Percentiles rank a stretch among this genome's conserved stretches.
Evolutionary conservation across 2,329 filamentous ascomycete genomes (phyloP).

Genomic region (Hypoxylon sp.): DNA sequence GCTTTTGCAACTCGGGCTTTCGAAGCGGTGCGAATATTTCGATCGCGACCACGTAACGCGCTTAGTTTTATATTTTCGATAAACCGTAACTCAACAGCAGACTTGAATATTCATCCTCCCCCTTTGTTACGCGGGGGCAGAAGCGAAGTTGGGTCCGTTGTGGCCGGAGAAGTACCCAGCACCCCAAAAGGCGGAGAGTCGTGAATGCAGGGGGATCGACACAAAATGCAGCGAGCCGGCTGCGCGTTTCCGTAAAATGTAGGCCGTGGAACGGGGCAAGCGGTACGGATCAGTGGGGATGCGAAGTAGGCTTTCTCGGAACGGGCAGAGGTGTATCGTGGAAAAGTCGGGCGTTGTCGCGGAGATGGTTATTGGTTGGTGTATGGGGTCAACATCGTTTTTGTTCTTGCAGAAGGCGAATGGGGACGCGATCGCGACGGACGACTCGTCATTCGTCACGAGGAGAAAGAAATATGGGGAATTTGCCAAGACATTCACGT

Average conservation of each 20-base stretch:
- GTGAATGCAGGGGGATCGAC: slow-evolving; percentile 19
- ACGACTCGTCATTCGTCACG: slow-evolving; percentile 28
- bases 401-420: slow-evolving; percentile 17
- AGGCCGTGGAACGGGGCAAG: neutral
- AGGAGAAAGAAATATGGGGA: slow-evolving; percentile 24
- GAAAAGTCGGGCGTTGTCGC: slow-evolving; percentile 36
- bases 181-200: slow-evolving; percentile 23
- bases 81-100: slow-evolving; percentile 16
- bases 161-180: slow-evolving; percentile 21
- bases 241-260: slow-evolving; percentile 26
- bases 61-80: slow-evolving; percentile 22
- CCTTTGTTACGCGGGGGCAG: slow-evolving; percentile 30
- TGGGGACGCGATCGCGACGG: slow-evolving; percentile 41
- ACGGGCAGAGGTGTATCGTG: slow-evolving; percentile 16
- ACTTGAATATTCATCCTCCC: slow-evolving; percentile 30
- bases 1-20: slow-evolving; percentile 20
- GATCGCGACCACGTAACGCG: slow-evolving; percentile 27
- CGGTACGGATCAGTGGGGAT: slow-evolving; percentile 16
- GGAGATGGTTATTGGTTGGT: slow-evolving; percentile 34
- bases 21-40: slow-evolving; percentile 17
- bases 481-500: slow-evolving; percentile 38
- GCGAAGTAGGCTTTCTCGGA: slow-evolving; percentile 15
- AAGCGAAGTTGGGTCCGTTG: slow-evolving; percentile 15
- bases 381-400: slow-evolving; percentile 41
- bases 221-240: slow-evolving; percentile 32